Conservation (phyloP, 176 grass and related monocot species). For the Oryza meridionalis region DNA sequence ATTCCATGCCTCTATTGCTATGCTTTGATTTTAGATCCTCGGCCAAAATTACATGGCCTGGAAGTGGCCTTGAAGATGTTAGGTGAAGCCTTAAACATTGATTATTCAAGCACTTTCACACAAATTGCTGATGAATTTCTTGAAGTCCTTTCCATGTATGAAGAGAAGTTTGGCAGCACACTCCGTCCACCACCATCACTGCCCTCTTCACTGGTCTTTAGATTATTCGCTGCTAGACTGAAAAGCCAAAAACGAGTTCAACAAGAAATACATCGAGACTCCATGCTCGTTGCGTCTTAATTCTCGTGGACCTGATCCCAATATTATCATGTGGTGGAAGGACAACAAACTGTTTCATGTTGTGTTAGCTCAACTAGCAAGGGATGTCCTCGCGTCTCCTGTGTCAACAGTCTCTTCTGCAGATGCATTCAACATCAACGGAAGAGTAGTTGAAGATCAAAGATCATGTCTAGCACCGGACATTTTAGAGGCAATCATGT, state of each 20-base stretch:
- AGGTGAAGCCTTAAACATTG: background rate
- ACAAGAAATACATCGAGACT: background rate
- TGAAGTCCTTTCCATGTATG: background rate
- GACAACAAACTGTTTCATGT: background rate
- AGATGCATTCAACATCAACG: background rate
- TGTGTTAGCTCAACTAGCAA: background rate
- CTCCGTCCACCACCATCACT: background rate
- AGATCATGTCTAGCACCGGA: background rate
- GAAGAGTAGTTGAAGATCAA: background rate
- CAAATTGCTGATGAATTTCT: background rate
- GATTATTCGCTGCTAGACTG: too few relatives aligned
- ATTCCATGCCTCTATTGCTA: background rate
- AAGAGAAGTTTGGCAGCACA: background rate
- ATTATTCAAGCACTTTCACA: background rate
- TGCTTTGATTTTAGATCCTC: conserved; percentile 1
- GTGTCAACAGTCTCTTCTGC: background rate
- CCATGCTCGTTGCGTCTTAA: background rate
- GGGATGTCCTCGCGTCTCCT: background rate
- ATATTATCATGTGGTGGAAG: background rate
- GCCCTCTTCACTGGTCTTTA: too few relatives aligned
- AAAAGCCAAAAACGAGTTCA: background rate
- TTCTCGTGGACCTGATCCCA: background rate
- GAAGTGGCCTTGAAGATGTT: background rate
- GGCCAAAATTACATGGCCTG: background rate
- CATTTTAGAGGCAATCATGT: background rate